Percentiles rank a stretch among this genome's conserved stretches.
Evolutionary conservation across 2,329 filamentous ascomycete genomes (phyloP).

Genomic region (Calonectria pseudoreteaudii): DNA sequence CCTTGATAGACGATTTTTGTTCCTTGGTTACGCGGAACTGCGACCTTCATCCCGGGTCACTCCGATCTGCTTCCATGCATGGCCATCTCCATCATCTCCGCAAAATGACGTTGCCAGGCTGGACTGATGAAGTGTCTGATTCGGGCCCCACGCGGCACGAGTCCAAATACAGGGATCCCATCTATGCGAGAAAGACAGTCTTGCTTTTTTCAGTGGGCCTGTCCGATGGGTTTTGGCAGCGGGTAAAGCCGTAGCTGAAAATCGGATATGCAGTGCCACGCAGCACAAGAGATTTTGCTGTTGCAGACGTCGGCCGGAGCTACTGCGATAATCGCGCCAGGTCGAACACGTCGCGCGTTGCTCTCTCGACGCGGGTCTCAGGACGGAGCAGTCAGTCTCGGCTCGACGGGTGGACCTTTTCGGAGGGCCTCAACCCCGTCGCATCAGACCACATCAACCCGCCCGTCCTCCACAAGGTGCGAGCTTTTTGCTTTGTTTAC

Average conservation of each 20-base stretch:
- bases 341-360: not conserved
- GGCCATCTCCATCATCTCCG: not conserved
- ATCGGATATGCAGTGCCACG: constrained; percentile 4
- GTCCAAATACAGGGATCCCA: not conserved
- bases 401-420: not conserved
- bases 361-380: not conserved
- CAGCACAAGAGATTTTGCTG: not conserved
- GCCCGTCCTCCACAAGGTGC: not conserved
- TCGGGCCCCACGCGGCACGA: not conserved
- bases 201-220: constrained; percentile 2
- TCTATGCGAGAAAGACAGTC: not conserved
- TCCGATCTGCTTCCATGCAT: not conserved
- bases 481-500: not conserved
- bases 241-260: constrained; percentile 8
- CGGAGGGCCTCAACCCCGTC: too few relatives aligned
- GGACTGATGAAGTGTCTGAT: constrained; percentile 5
- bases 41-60: not conserved
- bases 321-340: constrained; percentile 1
- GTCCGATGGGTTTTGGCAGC: not conserved
- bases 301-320: not conserved
- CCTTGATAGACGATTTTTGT: too few relatives aligned
- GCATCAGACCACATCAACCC: not conserved
- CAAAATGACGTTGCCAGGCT: constrained; percentile 4
- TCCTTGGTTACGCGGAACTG: not conserved
- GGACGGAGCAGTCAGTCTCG: not conserved